A percentile compares a stretch with the other conserved stretches of the same genome.
Evolutionary conservation across 2,329 filamentous ascomycete genomes (phyloP).

Genomic region (Aspergillus sp.): DNA sequence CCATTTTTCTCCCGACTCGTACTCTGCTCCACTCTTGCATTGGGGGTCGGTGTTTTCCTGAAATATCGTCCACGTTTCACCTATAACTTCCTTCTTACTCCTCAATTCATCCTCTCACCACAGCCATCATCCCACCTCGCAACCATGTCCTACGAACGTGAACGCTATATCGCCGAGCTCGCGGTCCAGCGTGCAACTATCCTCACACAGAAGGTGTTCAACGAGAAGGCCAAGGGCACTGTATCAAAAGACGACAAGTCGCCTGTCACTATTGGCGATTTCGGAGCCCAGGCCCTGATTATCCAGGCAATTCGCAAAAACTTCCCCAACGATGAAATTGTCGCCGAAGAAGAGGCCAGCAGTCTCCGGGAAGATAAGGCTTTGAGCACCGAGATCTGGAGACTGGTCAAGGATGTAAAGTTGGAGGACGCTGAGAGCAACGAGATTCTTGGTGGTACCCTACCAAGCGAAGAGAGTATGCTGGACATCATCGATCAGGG

Average conservation of each 20-base stretch:
- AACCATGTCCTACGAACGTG: constrained; percentile 64
- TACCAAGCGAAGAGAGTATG: constrained; percentile 64
- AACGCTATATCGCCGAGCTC: constrained; percentile 80
- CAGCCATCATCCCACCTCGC: constrained; percentile 22
- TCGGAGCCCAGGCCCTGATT: constrained; percentile 94
- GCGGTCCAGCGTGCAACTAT: constrained; percentile 81
- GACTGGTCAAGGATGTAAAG: constrained; percentile 70
- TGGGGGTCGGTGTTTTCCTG: constrained; percentile 44
- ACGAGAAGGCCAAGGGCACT: constrained; percentile 91
- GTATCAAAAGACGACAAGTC: constrained; percentile 93
- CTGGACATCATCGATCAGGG: constrained; percentile 59
- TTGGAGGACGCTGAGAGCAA: constrained; percentile 67
- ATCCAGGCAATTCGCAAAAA: constrained; percentile 84
- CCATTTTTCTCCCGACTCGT: constrained; percentile 31
- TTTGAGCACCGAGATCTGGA: constrained; percentile 78
- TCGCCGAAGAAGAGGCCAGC: constrained; percentile 91
- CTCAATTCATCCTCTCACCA: constrained; percentile 21
- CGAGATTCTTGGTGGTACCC: constrained; percentile 66
- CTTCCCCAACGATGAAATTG: constrained; percentile 88
- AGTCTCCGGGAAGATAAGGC: constrained; percentile 70
- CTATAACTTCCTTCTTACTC: constrained; percentile 39
- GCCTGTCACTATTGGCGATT: constrained; percentile 96
- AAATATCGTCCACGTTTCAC: constrained; percentile 42
- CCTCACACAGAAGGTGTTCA: constrained; percentile 74
- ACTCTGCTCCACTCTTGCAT: constrained; percentile 41